These are phyloP conservation scores for Cunninghamia lanceolata DNA, from an alignment of 75 land plant genomes.

Conservation along the genomic window DNA sequence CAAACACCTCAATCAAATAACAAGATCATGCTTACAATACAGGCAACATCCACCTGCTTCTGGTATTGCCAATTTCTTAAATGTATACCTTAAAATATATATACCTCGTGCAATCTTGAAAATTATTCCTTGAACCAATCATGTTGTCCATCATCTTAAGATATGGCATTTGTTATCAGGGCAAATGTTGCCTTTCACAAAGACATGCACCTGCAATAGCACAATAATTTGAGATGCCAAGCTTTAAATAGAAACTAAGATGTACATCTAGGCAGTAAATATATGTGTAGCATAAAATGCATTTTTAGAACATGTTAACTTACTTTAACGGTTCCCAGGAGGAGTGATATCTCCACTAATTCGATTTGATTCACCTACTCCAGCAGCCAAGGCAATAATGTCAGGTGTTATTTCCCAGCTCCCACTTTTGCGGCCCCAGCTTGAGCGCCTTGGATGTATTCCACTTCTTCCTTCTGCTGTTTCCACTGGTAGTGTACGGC, in stretches of 20 bases:
- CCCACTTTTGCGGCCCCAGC: constrained; percentile 97
- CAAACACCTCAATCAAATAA: constrained; percentile 2
- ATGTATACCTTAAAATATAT: neutral
- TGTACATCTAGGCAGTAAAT: neutral
- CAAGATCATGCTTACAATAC: neutral
- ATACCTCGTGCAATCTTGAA: neutral
- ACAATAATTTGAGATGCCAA: neutral
- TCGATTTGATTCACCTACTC: constrained; percentile 44
- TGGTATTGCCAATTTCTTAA: neutral
- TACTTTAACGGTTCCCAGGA: constrained; percentile 9
- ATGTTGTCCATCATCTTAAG: neutral
- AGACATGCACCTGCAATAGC: neutral
- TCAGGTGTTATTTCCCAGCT: constrained; percentile 95
- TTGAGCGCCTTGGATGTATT: constrained; percentile 78
- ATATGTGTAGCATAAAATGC: neutral
- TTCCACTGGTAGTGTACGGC: constrained; percentile 37
- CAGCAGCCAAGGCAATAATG: constrained; percentile 65
- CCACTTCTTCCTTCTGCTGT: constrained; percentile 29
- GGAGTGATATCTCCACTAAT: constrained; percentile 14
- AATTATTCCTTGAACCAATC: neutral
- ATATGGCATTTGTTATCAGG: neutral
- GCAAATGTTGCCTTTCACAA: neutral
- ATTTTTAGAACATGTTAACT: neutral
- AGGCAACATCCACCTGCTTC: neutral
- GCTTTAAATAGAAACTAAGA: neutral